Percentiles rank a stretch among this genome's conserved stretches.
These are phyloP conservation scores for Lojkania enalia DNA, from an alignment of 2,329 filamentous ascomycete genomes.

Conservation along the genomic window DNA sequence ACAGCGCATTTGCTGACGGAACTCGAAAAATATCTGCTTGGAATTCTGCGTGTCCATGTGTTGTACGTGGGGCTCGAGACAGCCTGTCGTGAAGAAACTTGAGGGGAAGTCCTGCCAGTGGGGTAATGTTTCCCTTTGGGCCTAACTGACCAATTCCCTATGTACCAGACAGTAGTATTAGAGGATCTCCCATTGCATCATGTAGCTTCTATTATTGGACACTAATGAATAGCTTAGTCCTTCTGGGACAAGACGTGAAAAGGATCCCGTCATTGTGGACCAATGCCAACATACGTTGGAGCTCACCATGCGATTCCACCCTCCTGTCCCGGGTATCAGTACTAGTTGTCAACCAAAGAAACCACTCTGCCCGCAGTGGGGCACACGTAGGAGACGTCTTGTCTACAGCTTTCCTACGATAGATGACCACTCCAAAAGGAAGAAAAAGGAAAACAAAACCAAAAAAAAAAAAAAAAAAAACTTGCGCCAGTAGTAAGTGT, in stretches of 20 bases:
- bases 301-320: constrained; percentile 14
- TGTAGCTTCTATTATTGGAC: too few species aligned
- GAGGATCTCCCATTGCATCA: not conserved
- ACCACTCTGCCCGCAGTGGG: not conserved
- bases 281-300: constrained; percentile 22
- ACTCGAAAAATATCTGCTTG: too few species aligned
- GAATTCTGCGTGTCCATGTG: too few species aligned
- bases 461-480: not conserved
- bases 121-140: constrained; percentile 1
- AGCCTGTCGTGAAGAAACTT: not conserved
- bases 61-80: not conserved
- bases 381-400: not conserved
- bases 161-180: too few species aligned
- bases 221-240: too few species aligned
- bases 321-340: constrained; percentile 39
- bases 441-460: not conserved
- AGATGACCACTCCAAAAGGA: not conserved
- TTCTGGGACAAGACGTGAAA: too few species aligned
- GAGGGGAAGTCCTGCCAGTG: not conserved
- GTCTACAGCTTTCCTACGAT: not conserved
- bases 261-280: too few species aligned
- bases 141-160: not conserved
- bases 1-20: constrained; percentile 1
- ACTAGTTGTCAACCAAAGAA: constrained; percentile 16
- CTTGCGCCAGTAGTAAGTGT: not conserved